These are phyloP conservation scores for Thermothielavioides terrestris DNA, from an alignment of 495 filamentous ascomycete genomes.

Conservation along the genomic window DNA sequence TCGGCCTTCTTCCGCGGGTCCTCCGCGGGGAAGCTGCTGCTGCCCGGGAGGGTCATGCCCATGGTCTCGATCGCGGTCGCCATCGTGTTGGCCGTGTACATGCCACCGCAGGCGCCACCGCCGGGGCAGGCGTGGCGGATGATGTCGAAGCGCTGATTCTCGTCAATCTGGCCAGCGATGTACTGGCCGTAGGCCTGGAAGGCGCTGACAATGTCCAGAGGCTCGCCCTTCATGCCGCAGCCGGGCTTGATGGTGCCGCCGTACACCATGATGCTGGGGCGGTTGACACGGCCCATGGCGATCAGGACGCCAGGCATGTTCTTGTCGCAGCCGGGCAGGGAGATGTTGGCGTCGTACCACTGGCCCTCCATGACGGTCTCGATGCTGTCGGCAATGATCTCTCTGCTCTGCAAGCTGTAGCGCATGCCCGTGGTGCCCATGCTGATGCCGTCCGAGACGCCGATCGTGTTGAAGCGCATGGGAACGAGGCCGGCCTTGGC, in stretches of 20 bases:
- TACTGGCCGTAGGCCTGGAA: constrained; percentile 98
- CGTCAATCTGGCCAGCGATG: constrained; percentile 80
- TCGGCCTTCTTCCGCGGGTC: constrained; percentile 77
- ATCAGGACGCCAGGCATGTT: constrained; percentile 99
- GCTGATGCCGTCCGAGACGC: constrained; percentile 78
- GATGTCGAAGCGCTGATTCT: constrained; percentile 87
- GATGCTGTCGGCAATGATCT: constrained; percentile 94
- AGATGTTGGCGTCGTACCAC: constrained; percentile 99
- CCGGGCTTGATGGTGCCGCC: constrained; percentile 91
- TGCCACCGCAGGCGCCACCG: constrained; percentile 88
- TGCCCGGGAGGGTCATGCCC: constrained; percentile 91
- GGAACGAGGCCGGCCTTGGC: constrained; percentile 68
- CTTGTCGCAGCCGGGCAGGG: constrained; percentile 98
- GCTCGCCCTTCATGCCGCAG: constrained; percentile 64
- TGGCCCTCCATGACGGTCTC: constrained; percentile 98
- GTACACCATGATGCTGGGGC: constrained; percentile 94
- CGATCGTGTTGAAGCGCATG: constrained; percentile 96
- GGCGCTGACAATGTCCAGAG: constrained; percentile 90
- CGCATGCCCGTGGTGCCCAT: constrained; percentile 88
- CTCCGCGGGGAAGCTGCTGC: constrained; percentile 85
- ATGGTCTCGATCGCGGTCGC: constrained; percentile 92
- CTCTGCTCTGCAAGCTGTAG: constrained; percentile 85
- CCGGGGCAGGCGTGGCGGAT: constrained; percentile 93
- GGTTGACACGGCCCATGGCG: constrained; percentile 92
- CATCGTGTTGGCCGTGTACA: constrained; percentile 99